Evolutionary conservation across 352 stramenopile species (phyloP), one percentile per base, ranked within the genome.

Genomic region (Lagenidium sp.): DNA sequence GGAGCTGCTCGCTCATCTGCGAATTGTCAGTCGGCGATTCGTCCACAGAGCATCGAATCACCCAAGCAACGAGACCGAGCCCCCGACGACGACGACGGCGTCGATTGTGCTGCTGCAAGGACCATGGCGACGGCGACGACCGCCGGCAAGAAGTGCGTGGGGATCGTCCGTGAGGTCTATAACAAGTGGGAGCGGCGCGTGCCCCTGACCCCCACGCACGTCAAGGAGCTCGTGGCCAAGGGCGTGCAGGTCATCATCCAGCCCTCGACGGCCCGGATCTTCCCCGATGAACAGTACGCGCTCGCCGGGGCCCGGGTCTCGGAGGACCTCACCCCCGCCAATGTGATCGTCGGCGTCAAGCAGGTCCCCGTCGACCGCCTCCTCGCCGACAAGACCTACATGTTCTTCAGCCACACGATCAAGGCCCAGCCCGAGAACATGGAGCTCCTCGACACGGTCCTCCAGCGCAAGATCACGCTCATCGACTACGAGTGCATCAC

Each of bases 401-500:
- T 98, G 50, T 98, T 98, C 68, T 98, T 98, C 60, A 95, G 79
- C 49, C 95, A 98, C 73, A 95, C 88, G 42, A 97, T 98, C 70
- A 98, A 98, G 58, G 95, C 89, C 31, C 95, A 98, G 65, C 72
- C 79, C 3, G 85, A 97, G 57, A 98, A 98, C 65, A 98, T 98
- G 94, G 62, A 68, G 49, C 65, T 98, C 18, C 73, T 98, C 36
- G 82, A 98, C 55, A 70, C 84, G 18, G 83, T 97, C 44, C 67
- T 97, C 5, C 66, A 93, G 30, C 88, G 93, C 35, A 85, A 89
- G 21, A 89, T 98, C 49, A 88, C 87, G 39, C 71, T 98, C 22
- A 89, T 98, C 47, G 95, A 98, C 64, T 98, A 98, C 58, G 95
- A 98, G 57, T 97, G 86, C 50, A 98, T 98, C 60, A 94, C 81